Evolutionary conservation across 257 asterid genomes (phyloP).

Genomic region (Gentiana dahurica): DNA sequence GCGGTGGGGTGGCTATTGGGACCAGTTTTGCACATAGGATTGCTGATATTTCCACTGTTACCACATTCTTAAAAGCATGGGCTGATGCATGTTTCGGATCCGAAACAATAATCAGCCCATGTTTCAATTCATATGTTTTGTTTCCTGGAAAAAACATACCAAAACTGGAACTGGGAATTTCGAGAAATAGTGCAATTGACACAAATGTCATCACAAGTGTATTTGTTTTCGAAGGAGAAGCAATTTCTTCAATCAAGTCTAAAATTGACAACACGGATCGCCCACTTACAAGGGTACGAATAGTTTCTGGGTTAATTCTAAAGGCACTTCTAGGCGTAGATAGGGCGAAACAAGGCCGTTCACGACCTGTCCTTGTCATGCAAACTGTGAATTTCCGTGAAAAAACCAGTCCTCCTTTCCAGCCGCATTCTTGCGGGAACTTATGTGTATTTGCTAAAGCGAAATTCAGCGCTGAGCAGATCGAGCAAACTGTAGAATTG

Average conservation of each 20-base stretch:
- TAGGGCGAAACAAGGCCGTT: background rate
- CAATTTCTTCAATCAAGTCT: slow-evolving; percentile 1
- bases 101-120: background rate
- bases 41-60: background rate
- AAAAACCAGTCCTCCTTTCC: slow-evolving; percentile 9
- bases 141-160: background rate
- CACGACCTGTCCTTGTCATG: background rate
- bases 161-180: too few species aligned
- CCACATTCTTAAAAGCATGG: slow-evolving; percentile 9
- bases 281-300: slow-evolving; percentile 9
- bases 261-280: background rate
- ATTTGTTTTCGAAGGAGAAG: slow-evolving; percentile 7
- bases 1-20: slow-evolving; percentile 3
- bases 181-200: too few species aligned
- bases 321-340: slow-evolving; percentile 10
- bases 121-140: slow-evolving; percentile 4
- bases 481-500: background rate
- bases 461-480: slow-evolving; percentile 3
- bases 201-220: background rate
- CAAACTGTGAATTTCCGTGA: slow-evolving; percentile 15
- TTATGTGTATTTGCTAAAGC: slow-evolving; percentile 3
- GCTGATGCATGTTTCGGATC: background rate
- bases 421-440: slow-evolving; percentile 21
- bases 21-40: slow-evolving; percentile 7
- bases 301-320: slow-evolving; percentile 12